Evolutionary conservation across 2,329 filamentous ascomycete genomes (phyloP).

Genomic region (Xylaria sp.): DNA sequence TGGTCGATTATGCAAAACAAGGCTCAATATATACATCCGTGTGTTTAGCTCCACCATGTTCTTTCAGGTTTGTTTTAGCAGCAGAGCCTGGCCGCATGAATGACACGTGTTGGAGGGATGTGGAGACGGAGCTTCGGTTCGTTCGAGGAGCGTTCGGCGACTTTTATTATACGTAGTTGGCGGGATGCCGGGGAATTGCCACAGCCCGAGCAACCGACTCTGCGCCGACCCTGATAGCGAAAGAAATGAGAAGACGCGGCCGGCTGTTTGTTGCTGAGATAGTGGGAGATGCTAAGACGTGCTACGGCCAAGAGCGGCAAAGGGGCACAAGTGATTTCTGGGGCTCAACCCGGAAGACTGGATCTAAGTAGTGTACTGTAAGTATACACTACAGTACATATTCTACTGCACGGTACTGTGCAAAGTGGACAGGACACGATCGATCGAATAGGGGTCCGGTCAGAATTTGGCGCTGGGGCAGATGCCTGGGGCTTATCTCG

Average conservation of each 20-base stretch:
- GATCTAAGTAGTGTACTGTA: background rate
- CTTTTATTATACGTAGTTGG: background rate
- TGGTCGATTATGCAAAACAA: too few species aligned
- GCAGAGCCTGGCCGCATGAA: too few species aligned
- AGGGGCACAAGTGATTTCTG: background rate
- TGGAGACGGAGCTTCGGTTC: slow-evolving; percentile 20
- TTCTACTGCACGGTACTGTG: background rate
- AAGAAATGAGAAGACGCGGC: background rate
- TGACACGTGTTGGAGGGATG: too few species aligned
- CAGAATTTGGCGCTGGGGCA: too few species aligned
- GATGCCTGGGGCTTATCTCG: too few species aligned
- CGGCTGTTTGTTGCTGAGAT: background rate
- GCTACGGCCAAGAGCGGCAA: background rate
- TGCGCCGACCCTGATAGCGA: background rate
- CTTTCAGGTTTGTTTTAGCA: too few species aligned
- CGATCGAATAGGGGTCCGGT: too few species aligned
- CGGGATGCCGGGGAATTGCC: slow-evolving; percentile 23
- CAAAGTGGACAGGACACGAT: too few species aligned
- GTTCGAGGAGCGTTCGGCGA: background rate
- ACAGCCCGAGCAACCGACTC: slow-evolving; percentile 22
- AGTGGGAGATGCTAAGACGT: background rate
- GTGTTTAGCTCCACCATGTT: too few species aligned
- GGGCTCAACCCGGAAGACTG: background rate
- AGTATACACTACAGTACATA: background rate
- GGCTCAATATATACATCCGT: too few species aligned